Base-by-base conservation (phyloP, 371 early-diverging fungal species). In the Rhizomucor pusillus region DNA sequence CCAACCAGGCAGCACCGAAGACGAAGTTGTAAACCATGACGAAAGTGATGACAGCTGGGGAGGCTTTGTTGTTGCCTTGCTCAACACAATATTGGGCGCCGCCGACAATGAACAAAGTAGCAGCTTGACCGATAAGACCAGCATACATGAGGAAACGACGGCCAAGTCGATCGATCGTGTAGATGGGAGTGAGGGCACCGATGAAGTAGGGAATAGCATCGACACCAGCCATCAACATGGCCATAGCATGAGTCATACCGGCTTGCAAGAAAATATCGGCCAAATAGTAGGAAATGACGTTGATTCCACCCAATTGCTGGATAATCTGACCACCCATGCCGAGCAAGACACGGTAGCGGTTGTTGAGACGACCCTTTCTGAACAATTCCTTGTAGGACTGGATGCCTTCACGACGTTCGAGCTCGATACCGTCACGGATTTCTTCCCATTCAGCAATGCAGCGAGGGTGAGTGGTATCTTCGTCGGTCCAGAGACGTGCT, bases 1-100 rank as follows among this genome's bases (percentile, higher is more conserved):
- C 84, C 11, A 82, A 69, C 81, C 81, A 83, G 37, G 82, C 73
- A 37, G 78, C 66, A 54, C 81, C 75, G 52, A 82, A 83, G 57
- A 56, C 50, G 52, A 82, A 58, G 52, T 73, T 70, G 50, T 64
- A 70, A 14, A 64, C 47, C 48, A 69, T 60, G 9, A 63, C 62
- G 37, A 62, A 62, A 9, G 49, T 47, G 52, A 69, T 61, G 12
- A 63, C 60, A 12, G 50, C 63, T 43, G 47, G 41, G 14, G 61
- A 44, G 11, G 58, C 60, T 16, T 25, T 23, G 5, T 43, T 46
- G 20, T 52, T 29, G 14, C 60, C 58, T 45, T 37, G 35, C 16
- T 62, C 59, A 20, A 63, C 54, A 37, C 56, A 57, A 12, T 60
- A 58, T 36, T 69, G 70, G 46, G 63, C 57, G 24, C 57, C 63